Percentiles rank a stretch among this genome's conserved stretches.
These are phyloP conservation scores for Thozetella sp. DNA, from an alignment of 495 filamentous ascomycete species.

Conservation along the genomic window DNA sequence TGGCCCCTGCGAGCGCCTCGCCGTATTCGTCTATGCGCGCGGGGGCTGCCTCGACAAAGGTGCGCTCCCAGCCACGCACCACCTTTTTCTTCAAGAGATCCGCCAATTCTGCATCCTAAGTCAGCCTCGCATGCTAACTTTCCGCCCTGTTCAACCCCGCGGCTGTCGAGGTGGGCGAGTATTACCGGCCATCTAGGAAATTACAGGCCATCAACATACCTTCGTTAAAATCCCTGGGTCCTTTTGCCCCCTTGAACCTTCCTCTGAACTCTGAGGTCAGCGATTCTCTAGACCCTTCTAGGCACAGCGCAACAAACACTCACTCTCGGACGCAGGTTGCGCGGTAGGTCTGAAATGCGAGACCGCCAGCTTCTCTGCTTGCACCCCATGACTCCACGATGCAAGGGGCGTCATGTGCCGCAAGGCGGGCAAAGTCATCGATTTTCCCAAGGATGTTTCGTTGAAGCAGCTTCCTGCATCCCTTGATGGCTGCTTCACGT, in stretches of 20 bases:
- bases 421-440: constrained; percentile 21
- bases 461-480: constrained; percentile 33
- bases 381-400: constrained; percentile 47
- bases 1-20: constrained; percentile 2
- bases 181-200: too few relatives aligned
- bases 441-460: constrained; percentile 45
- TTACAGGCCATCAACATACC: constrained; percentile 25
- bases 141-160: too few relatives aligned
- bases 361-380: constrained; percentile 45
- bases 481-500: constrained; percentile 27
- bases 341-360: constrained; percentile 55
- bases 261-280: constrained; percentile 15
- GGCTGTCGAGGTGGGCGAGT: too few relatives aligned
- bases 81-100: constrained; percentile 52
- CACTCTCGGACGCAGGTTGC: constrained; percentile 52
- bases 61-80: constrained; percentile 51
- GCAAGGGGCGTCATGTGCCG: constrained; percentile 22
- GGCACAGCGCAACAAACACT: constrained; percentile 24
- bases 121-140: too few relatives aligned
- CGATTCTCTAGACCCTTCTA: constrained; percentile 5
- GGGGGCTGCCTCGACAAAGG: constrained; percentile 21
- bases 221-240: constrained; percentile 45
- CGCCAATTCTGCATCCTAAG: constrained; percentile 20
- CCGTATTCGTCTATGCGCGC: constrained; percentile 21
- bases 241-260: constrained; percentile 23